Evolutionary conservation across 192 early-diverging fungal species (phyloP), one percentile per base, ranked within the genome.

Genomic region (Coemansia javaensis): DNA sequence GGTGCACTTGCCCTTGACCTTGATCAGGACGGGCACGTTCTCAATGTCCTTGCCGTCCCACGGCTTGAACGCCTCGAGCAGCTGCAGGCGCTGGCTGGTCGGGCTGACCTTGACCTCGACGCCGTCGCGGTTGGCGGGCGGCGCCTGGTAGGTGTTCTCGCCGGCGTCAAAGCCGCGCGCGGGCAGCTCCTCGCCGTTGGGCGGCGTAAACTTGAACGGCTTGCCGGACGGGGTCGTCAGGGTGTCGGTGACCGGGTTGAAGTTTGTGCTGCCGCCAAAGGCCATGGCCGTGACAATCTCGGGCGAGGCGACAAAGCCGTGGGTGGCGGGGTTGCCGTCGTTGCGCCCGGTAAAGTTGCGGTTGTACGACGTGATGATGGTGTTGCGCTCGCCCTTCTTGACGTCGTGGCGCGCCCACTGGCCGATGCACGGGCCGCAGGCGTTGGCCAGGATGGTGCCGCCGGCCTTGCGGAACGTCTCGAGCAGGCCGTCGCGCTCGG

Each of bases 321-420:
- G 92, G 50, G 94, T 98, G 50, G 85, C 81, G 33, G 94, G 92
- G 87, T 95, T 95, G 63, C 88, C 90, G 74, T 98, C 94, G 80
- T 98, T 98, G 85, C 94, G 90, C 47, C 90, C 94, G 43, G 92
- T 95, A 75, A 98, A 98, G 87, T 98, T 98, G 75, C 94, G 88
- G 86, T 98, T 98, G 82, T 95, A 98, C 39, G 93, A 95, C 65
- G 92, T 98, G 72, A 98, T 82, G 78, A 98, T 98, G 15, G 91
- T 89, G 86, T 98, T 98, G 78, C 88, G 86, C 42, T 89, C 88
- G 63, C 93, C 93, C 84, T 95, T 94, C 81, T 87, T 85, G 57
- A 93, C 80, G 76, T 98, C 94, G 58, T 90, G 68, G 66, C 94
- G 94, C 69, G 95, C 93, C 94, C 94, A 98, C 78, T 95, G 92